Evolutionary conservation across 345 rosid genomes (phyloP).

Genomic region (Melastoma malabathricum): DNA sequence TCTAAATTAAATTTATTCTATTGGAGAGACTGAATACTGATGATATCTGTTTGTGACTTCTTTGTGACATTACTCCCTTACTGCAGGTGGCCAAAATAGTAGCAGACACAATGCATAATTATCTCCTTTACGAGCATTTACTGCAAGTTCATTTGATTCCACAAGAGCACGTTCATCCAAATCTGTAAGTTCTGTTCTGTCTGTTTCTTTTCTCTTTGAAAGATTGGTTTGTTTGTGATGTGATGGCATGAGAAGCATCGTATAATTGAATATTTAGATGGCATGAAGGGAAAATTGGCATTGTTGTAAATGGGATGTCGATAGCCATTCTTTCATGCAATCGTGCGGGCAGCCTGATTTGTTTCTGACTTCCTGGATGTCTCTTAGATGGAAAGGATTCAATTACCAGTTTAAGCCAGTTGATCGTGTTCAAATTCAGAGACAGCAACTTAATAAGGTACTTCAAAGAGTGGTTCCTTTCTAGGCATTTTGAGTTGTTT

Average conservation of each 20-base stretch:
- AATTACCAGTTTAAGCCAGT: slow-evolving; percentile 40
- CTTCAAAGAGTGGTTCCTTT: background rate
- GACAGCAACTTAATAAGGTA: slow-evolving; percentile 61
- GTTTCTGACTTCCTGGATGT: background rate
- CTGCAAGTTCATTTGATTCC: slow-evolving; percentile 63
- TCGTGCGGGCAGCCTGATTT: background rate
- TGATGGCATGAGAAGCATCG: too few species aligned
- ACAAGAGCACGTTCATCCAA: slow-evolving; percentile 65
- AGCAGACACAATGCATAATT: slow-evolving; percentile 79
- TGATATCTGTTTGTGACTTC: background rate
- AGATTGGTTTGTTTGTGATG: too few species aligned
- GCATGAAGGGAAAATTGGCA: too few species aligned
- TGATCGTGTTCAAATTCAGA: slow-evolving; percentile 50
- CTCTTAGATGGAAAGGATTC: slow-evolving; percentile 69
- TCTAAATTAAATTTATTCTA: background rate
- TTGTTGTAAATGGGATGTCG: too few species aligned
- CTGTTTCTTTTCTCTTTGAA: slow-evolving; percentile 1
- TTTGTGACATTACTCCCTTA: slow-evolving; percentile 8
- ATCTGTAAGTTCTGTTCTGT: slow-evolving; percentile 33
- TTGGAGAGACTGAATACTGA: background rate
- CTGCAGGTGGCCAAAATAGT: slow-evolving; percentile 84
- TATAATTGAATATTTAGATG: too few species aligned
- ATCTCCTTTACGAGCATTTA: slow-evolving; percentile 74
- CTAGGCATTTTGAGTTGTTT: background rate
- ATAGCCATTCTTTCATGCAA: too few species aligned